A percentile compares a stretch with the other conserved stretches of the same genome.
These are phyloP conservation scores for Basipetospora chlamydospora DNA, from an alignment of 2,329 filamentous ascomycete genomes.

Conservation along the genomic window DNA sequence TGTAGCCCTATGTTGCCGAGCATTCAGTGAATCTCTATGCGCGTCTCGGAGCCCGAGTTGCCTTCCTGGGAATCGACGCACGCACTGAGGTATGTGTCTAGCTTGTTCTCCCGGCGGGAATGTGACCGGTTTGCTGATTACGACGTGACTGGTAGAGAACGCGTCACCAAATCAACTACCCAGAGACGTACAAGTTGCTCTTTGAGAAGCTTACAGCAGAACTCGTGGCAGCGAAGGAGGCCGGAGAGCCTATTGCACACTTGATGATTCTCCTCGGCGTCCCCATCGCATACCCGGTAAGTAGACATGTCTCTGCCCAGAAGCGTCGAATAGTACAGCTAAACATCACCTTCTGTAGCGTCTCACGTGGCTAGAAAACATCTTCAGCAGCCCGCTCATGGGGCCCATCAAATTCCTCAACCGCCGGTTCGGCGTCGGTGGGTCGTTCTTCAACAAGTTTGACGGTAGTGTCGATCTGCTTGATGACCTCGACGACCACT, in stretches of 20 bases:
- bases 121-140: too few relatives aligned
- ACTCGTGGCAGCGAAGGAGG: constrained; percentile 50
- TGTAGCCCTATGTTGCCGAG: constrained; percentile 77
- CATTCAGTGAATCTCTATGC: constrained; percentile 78
- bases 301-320: too few relatives aligned
- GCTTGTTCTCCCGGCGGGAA: too few relatives aligned
- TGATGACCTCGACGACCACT: constrained; percentile 90
- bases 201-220: constrained; percentile 65
- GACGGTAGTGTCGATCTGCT: constrained; percentile 87
- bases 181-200: constrained; percentile 74
- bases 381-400: constrained; percentile 73
- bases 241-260: constrained; percentile 70
- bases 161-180: constrained; percentile 86
- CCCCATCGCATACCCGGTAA: constrained; percentile 66
- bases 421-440: constrained; percentile 71
- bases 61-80: constrained; percentile 81
- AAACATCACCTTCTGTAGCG: constrained; percentile 38
- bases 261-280: constrained; percentile 79
- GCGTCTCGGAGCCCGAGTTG: constrained; percentile 66
- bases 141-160: constrained; percentile 50
- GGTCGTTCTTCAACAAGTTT: constrained; percentile 82
- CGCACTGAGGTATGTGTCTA: constrained; percentile 55
- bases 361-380: constrained; percentile 92
- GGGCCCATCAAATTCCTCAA: constrained; percentile 81
- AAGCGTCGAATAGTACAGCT: too few relatives aligned